Evolutionary conservation across 1,139 yeast species (phyloP).

Genomic region (Saccharomycopsis crataegensis): DNA sequence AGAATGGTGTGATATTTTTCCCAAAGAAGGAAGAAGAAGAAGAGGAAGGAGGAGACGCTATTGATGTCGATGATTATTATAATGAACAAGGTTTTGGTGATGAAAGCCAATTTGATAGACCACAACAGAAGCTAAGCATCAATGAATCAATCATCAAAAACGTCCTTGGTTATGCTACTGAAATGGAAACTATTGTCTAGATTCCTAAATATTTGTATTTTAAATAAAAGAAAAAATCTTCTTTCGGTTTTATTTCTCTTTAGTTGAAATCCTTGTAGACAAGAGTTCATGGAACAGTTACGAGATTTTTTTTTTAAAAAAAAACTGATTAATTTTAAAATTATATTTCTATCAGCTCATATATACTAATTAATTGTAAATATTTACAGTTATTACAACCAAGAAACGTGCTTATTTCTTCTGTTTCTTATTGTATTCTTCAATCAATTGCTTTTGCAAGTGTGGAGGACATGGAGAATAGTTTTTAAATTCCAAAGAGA

Average conservation of each 20-base stretch:
- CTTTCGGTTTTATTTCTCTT: too few species aligned
- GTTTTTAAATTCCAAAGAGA: slow-evolving; percentile 87
- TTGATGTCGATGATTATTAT: slow-evolving; percentile 9
- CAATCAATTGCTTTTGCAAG: slow-evolving; percentile 83
- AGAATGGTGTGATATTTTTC: slow-evolving; percentile 56
- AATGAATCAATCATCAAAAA: slow-evolving; percentile 46
- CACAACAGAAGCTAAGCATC: slow-evolving; percentile 17
- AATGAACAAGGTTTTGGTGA: background rate
- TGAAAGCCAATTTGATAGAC: slow-evolving; percentile 6
- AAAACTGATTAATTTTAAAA: too few species aligned
- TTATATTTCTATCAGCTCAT: too few species aligned
- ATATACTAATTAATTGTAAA: too few species aligned
- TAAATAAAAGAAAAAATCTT: background rate
- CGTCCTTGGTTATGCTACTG: slow-evolving; percentile 72
- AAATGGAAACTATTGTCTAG: slow-evolving; percentile 76
- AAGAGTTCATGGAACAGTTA: background rate
- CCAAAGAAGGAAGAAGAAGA: slow-evolving; percentile 27
- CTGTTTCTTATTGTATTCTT: slow-evolving; percentile 61
- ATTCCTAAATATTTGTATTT: background rate
- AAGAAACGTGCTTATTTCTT: background rate
- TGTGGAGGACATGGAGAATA: slow-evolving; percentile 90
- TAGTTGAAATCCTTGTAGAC: background rate
- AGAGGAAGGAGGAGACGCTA: slow-evolving; percentile 20
- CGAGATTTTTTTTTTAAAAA: too few species aligned
- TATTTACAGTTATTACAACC: too few species aligned